phyloP scores from a whole-genome alignment of 805 yeast genomes.

The Ogataea ramenticola region DNA sequence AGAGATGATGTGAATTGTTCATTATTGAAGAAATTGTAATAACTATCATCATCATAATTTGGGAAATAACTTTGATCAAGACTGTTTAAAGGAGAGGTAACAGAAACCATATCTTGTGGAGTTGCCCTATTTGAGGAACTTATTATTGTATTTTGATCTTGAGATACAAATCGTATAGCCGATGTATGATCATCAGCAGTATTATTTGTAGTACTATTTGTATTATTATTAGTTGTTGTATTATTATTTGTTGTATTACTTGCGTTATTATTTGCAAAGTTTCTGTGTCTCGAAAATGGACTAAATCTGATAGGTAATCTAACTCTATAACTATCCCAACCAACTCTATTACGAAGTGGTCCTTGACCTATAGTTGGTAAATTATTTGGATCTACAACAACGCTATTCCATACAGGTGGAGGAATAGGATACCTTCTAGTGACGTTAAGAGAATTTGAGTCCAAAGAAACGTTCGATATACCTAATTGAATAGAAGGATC shows the following conservation, averaged over 20 bases:
- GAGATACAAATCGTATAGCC: background rate
- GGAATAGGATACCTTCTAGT: background rate
- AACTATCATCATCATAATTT: background rate
- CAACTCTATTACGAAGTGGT: background rate
- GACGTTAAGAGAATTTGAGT: background rate
- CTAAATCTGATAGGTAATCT: background rate
- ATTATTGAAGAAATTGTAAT: background rate
- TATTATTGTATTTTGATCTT: background rate
- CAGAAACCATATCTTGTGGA: background rate
- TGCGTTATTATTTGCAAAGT: background rate
- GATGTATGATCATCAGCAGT: background rate
- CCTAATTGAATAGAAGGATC: background rate
- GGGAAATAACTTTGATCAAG: background rate
- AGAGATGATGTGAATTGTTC: background rate
- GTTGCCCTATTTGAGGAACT: background rate
- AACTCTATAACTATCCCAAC: background rate
- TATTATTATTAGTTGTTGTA: no score
- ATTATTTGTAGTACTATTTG: background rate
- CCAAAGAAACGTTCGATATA: background rate
- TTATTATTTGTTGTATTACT: background rate
- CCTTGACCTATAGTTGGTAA: no score
- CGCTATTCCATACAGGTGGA: background rate
- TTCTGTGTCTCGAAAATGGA: background rate
- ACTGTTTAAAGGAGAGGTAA: background rate
- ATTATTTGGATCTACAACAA: no score